Base-by-base conservation (phyloP, 1,284 basidiomycete genomes). In the Trichosporon inkin region DNA sequence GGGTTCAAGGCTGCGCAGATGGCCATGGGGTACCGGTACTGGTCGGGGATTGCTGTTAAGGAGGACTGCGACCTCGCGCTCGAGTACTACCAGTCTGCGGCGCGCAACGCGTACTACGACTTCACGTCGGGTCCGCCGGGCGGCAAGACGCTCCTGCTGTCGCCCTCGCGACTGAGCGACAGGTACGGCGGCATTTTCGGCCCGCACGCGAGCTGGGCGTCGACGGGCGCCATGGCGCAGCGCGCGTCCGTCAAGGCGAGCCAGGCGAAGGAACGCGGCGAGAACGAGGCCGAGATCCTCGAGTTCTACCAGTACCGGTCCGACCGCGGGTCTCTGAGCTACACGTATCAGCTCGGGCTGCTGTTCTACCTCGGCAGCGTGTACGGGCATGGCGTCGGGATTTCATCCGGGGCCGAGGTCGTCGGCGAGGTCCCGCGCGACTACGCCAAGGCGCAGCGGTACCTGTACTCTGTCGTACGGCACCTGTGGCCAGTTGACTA, bases 281-380 rank as follows among this genome's bases (percentile, higher is more conserved):
- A 94, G 74, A 93, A 89, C 1, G 92, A 90, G 85, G 87, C 89
- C 62, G 93, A 96, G 70, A 85, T 95, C 36, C 81, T 97, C 32
- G 93, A 96, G 74, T 94, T 91, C 73, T 92, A 92, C 70, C 82
- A 90, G 88, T 97, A 93, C 78, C 93, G 94, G 60, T 90, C 93
- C 13, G 91, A 96, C 68, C 85, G 91, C 16, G 89, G 89, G 16
- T 90, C 92, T 69, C 84, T 85, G 53, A 84, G 88, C 65, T 94
- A 90, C 72, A 89, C 91, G 1, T 90, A 88, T 73, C 85, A 89
- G 20, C 84, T 97, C 2, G 93, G 91, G 14, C 87, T 90, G 75
- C 88, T 95, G n/a, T 94, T 88, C 79, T 97, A 97, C 72, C 88
- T 92, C 71, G 93, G 93, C 10, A 91, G 87, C 55, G 87, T 94